phyloP scores from a whole-genome alignment of 768 basidiomycete genomes.

The Russula earlei region DNA sequence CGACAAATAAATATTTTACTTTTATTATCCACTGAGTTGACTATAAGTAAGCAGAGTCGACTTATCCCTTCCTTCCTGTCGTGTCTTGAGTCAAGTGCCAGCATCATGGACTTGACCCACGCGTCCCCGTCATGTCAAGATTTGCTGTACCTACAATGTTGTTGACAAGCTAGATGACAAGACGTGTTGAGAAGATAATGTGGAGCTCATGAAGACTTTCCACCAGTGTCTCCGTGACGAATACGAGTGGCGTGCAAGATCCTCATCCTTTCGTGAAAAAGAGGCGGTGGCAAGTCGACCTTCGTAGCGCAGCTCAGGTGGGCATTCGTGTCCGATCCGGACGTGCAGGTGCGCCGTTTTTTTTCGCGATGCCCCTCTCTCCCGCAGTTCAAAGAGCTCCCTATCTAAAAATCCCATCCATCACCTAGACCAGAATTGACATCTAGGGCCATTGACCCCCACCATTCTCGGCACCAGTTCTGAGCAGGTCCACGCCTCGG shows the following conservation, averaged over 20 bases:
- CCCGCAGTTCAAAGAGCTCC: no score
- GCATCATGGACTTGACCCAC: no score
- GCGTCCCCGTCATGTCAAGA: no score
- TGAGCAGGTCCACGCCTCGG: slow-evolving; percentile 87
- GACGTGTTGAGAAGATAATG: slow-evolving; percentile 42
- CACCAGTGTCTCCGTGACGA: no score
- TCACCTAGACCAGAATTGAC: slow-evolving; percentile 76
- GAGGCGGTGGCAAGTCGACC: slow-evolving; percentile 96
- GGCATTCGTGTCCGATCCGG: slow-evolving; percentile 93
- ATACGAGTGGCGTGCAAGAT: slow-evolving; percentile 71
- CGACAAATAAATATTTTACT: no score
- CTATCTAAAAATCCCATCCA: no score
- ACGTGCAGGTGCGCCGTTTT: slow-evolving; percentile 51
- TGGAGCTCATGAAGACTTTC: slow-evolving; percentile 6
- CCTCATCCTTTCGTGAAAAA: slow-evolving; percentile 90
- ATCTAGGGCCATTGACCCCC: slow-evolving; percentile 99
- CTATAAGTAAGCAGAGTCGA: no score
- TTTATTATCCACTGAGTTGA: no score
- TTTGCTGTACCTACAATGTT: no score
- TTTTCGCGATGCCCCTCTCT: no score
- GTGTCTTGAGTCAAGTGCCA: no score
- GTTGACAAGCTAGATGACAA: slow-evolving; percentile 31
- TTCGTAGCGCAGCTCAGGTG: slow-evolving; percentile 94
- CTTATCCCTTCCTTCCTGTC: no score
- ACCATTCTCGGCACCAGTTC: slow-evolving; percentile 89